Evolutionary conservation across 306 rosid species (phyloP).

Genomic region (Begonia masoniana): DNA sequence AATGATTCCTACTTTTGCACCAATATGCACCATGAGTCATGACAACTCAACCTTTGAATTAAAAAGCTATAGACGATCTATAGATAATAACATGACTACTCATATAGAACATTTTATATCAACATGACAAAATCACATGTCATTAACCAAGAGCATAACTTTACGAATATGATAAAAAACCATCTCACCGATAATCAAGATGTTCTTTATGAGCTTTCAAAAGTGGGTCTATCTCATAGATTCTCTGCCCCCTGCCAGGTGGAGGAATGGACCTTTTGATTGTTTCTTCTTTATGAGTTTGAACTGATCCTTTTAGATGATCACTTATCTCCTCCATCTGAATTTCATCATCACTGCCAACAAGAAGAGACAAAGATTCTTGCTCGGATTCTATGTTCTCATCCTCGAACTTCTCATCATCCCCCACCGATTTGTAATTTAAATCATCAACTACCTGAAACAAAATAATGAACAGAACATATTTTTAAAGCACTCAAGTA

Average conservation of each 20-base stretch:
- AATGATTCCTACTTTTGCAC: too few relatives aligned
- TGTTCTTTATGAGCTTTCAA: slow-evolving; percentile 39
- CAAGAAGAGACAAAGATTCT: slow-evolving; percentile 22
- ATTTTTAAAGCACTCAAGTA: too few relatives aligned
- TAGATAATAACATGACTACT: too few relatives aligned
- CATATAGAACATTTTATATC: too few relatives aligned
- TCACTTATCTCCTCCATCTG: slow-evolving; percentile 25
- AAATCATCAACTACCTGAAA: slow-evolving; percentile 30
- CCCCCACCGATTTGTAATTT: slow-evolving; percentile 34
- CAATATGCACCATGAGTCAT: too few relatives aligned
- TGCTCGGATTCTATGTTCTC: slow-evolving; percentile 8
- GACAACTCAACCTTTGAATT: too few relatives aligned
- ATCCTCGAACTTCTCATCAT: slow-evolving; percentile 20
- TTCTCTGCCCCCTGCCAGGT: slow-evolving; percentile 71
- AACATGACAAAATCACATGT: neutral
- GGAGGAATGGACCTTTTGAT: slow-evolving; percentile 40
- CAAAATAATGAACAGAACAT: neutral
- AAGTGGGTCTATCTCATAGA: slow-evolving; percentile 67
- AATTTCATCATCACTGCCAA: slow-evolving; percentile 21
- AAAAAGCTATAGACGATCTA: too few relatives aligned
- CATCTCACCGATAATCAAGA: slow-evolving; percentile 86
- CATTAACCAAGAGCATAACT: neutral
- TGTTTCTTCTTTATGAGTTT: slow-evolving; percentile 15
- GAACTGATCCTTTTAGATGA: slow-evolving; percentile 18
- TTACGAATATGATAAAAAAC: neutral